phyloP scores from a whole-genome alignment of 1,139 yeast genomes.

The Hansenula sp. region DNA sequence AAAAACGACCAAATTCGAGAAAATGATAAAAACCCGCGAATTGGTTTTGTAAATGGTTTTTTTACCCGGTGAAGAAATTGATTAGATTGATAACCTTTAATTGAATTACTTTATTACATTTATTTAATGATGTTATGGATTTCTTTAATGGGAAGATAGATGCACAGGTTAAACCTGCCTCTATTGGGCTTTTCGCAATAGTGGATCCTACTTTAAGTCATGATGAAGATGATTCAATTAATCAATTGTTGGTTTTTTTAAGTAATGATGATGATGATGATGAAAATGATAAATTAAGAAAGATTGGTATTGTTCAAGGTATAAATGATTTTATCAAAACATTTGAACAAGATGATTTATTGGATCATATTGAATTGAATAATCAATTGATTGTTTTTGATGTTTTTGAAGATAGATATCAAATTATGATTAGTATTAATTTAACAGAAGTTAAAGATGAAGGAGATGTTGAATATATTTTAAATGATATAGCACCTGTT shows the following conservation, averaged over 20 bases:
- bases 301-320: constrained; percentile 34
- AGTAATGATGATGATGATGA: constrained; percentile 4
- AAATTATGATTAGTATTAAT: constrained; percentile 9
- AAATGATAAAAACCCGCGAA: too few species aligned
- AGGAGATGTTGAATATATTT: constrained; percentile 8
- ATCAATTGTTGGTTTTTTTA: constrained; percentile 9
- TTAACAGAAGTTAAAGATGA: constrained; percentile 14
- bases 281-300: constrained; percentile 26
- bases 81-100: too few species aligned
- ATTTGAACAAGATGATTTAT: constrained; percentile 9
- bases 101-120: too few species aligned
- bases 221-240: constrained; percentile 5
- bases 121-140: constrained; percentile 22
- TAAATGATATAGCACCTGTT: constrained; percentile 12
- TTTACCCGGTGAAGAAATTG: too few species aligned
- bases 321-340: constrained; percentile 26
- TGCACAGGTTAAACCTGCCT: constrained; percentile 8
- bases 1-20: background rate
- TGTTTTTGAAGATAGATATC: constrained; percentile 20
- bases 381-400: constrained; percentile 21
- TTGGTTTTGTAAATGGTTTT: too few species aligned
- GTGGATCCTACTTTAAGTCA: constrained; percentile 13
- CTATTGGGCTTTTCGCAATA: constrained; percentile 13
- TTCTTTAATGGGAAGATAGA: constrained; percentile 18
- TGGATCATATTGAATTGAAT: constrained; percentile 25